A percentile compares a stretch with the other conserved stretches of the same genome.
phyloP scores from a whole-genome alignment of 2,329 filamentous ascomycete genomes.

The Albifimbria verrucaria region DNA sequence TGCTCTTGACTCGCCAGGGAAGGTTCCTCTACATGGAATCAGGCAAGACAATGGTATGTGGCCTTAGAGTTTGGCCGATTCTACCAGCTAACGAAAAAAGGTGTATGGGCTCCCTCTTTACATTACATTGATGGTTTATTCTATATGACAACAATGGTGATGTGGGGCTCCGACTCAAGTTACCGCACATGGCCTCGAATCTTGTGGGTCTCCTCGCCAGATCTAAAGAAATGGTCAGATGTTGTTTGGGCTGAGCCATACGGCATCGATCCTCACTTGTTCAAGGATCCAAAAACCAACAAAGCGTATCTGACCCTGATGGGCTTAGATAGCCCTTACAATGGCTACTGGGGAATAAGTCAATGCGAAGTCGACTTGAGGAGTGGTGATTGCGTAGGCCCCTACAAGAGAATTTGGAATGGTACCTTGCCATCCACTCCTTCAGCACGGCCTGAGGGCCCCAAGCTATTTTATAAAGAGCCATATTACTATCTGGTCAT shows the following conservation, averaged over 20 bases:
- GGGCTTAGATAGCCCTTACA: slow-evolving; percentile 17
- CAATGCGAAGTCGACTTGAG: slow-evolving; percentile 18
- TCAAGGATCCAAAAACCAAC: slow-evolving; percentile 11
- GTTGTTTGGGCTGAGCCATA: slow-evolving; percentile 9
- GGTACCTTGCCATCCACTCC: slow-evolving; percentile 13
- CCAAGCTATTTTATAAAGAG: slow-evolving; percentile 10
- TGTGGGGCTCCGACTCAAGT: slow-evolving; percentile 30
- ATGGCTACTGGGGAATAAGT: slow-evolving; percentile 18
- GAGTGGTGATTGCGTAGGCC: slow-evolving; percentile 14
- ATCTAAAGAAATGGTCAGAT: slow-evolving; percentile 12
- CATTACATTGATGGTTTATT: slow-evolving; percentile 5
- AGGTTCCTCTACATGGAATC: slow-evolving; percentile 6
- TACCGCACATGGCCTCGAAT: slow-evolving; percentile 33
- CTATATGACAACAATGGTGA: slow-evolving; percentile 23
- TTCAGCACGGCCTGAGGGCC: slow-evolving; percentile 14
- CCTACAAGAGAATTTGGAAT: slow-evolving; percentile 18
- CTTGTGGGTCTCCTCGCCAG: slow-evolving; percentile 17
- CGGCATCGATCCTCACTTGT: slow-evolving; percentile 9
- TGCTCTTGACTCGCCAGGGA: slow-evolving; percentile 4
- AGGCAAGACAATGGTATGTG: neutral
- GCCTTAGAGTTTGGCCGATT: neutral
- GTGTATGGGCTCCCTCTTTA: slow-evolving; percentile 9
- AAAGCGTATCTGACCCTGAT: slow-evolving; percentile 17
- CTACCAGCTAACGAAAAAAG: neutral
- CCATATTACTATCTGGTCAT: slow-evolving; percentile 9